A percentile compares a stretch with the other conserved stretches of the same genome.
phyloP scores from a whole-genome alignment of 176 grass and related monocot genomes.

The Paspalum vaginatum region DNA sequence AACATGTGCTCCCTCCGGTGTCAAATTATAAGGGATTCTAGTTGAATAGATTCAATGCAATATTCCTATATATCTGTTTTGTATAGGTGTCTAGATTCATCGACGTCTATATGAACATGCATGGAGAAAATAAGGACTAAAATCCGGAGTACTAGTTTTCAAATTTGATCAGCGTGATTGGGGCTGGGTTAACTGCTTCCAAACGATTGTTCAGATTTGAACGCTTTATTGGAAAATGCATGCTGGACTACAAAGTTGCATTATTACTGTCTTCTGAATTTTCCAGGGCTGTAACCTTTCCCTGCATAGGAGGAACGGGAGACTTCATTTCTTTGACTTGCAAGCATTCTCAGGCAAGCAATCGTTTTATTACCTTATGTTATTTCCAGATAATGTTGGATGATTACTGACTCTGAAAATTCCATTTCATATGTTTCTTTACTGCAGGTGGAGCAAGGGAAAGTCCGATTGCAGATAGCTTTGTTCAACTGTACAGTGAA shows the following conservation, averaged over 20 bases:
- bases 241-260: neutral
- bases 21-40: too few species aligned
- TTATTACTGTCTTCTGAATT: slow-evolving; percentile 11
- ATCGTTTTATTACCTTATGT: slow-evolving; percentile 1
- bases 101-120: too few species aligned
- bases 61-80: too few species aligned
- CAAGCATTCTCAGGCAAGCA: slow-evolving; percentile 70
- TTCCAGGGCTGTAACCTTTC: slow-evolving; percentile 83
- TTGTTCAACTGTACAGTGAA: slow-evolving; percentile 60
- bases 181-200: neutral
- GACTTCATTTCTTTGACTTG: slow-evolving; percentile 76
- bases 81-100: too few species aligned
- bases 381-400: slow-evolving; percentile 18
- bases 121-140: too few species aligned
- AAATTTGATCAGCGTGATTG: neutral
- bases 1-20: neutral
- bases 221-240: neutral
- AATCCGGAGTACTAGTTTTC: neutral
- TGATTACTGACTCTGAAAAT: neutral
- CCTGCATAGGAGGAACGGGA: slow-evolving; percentile 65
- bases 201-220: neutral
- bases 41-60: too few species aligned
- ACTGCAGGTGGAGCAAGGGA: slow-evolving; percentile 52
- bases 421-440: slow-evolving; percentile 20
- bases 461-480: slow-evolving; percentile 43